phyloP scores from a whole-genome alignment of 2,329 filamentous ascomycete species.

The Aureobasidium lini region DNA sequence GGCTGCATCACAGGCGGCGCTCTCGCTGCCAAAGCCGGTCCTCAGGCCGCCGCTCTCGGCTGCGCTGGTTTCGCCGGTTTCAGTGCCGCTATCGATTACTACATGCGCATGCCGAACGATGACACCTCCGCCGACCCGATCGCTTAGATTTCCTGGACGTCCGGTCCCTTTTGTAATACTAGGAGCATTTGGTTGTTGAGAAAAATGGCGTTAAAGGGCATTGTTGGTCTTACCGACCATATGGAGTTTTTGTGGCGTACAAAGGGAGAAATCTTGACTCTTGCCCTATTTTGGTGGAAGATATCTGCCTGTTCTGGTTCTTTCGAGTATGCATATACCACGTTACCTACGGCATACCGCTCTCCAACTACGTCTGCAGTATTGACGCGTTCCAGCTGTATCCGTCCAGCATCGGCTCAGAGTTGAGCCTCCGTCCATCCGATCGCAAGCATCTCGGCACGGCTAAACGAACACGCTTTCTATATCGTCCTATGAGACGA shows the following conservation, averaged over 20 bases:
- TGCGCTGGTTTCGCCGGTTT: slow-evolving; percentile 94
- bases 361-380: background rate
- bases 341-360: background rate
- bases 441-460: background rate
- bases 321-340: background rate
- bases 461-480: background rate
- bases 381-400: background rate
- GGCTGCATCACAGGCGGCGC: slow-evolving; percentile 90
- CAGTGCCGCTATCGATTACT: slow-evolving; percentile 82
- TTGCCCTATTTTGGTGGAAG: background rate
- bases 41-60: slow-evolving; percentile 78
- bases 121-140: slow-evolving; percentile 30
- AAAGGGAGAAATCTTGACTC: slow-evolving; percentile 2
- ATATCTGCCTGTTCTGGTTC: background rate
- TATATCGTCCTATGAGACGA: background rate
- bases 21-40: slow-evolving; percentile 77
- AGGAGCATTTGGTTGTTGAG: background rate
- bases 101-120: slow-evolving; percentile 64
- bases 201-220: background rate
- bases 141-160: slow-evolving; percentile 18
- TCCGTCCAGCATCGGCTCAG: background rate
- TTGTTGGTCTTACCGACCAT: background rate
- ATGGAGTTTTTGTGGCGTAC: background rate
- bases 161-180: background rate
- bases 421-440: background rate